Conservation (phyloP, 2,329 filamentous ascomycete species). For the Hypomyces perniciosus region DNA sequence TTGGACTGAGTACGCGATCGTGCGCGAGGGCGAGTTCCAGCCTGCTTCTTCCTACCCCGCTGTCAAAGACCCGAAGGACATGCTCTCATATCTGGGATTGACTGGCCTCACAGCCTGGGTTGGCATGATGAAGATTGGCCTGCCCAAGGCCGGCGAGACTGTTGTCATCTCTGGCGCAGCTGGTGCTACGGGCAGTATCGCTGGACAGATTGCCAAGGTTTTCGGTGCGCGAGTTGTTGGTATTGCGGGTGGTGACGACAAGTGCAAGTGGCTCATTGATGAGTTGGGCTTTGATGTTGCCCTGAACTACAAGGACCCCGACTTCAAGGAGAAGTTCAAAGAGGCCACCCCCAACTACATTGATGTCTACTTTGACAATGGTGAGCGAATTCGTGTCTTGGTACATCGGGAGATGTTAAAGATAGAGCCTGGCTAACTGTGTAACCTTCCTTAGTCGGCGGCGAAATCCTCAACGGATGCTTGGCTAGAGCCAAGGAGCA, state of each 20-base stretch:
- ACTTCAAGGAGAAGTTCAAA: conserved; percentile 55
- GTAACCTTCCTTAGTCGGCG: conserved; percentile 44
- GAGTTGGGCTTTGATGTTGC: conserved; percentile 62
- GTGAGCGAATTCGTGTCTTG: conserved; percentile 18
- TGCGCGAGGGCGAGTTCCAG: conserved; percentile 46
- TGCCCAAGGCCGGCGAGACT: conserved; percentile 63
- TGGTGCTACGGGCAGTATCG: conserved; percentile 70
- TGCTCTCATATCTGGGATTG: conserved; percentile 56
- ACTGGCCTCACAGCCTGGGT: conserved; percentile 73
- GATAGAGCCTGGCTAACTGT: neutral
- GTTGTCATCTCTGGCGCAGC: conserved; percentile 75
- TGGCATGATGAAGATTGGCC: conserved; percentile 62
- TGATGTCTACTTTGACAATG: conserved; percentile 68
- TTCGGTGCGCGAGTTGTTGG: conserved; percentile 58
- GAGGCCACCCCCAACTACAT: conserved; percentile 54
- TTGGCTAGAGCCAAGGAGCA: conserved; percentile 56
- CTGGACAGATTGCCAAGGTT: conserved; percentile 71
- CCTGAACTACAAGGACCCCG: conserved; percentile 62
- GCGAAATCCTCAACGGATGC: conserved; percentile 62
- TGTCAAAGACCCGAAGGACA: conserved; percentile 46
- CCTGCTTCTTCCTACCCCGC: conserved; percentile 35
- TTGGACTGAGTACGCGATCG: conserved; percentile 62
- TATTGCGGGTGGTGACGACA: conserved; percentile 60
- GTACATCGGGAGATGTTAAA: neutral
- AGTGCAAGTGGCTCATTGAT: conserved; percentile 58